Evolutionary conservation across 106 monocot genomes (phyloP).

Genomic region (Dendrobium nobile): DNA sequence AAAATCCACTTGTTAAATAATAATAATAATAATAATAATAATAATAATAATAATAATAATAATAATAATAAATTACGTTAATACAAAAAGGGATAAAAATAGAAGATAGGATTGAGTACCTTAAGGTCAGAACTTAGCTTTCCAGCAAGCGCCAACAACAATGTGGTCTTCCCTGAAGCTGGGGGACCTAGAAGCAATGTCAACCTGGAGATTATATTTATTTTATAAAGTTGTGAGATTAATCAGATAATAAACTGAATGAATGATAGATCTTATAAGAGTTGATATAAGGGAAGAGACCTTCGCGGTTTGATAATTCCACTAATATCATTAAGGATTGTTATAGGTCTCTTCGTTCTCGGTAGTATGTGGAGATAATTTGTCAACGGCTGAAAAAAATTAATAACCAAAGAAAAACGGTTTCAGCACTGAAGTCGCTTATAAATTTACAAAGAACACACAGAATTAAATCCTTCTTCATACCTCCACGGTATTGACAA

Average conservation of each 20-base stretch:
- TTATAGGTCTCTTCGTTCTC: slow-evolving; percentile 35
- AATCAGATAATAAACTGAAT: not conserved
- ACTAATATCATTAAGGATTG: slow-evolving; percentile 40
- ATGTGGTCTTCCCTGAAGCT: slow-evolving; percentile 54
- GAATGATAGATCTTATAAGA: not conserved
- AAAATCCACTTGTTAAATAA: not conserved
- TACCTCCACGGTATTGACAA: slow-evolving; percentile 45
- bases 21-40: too few relatives aligned
- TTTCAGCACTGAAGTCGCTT: not conserved
- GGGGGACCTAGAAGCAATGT: slow-evolving; percentile 65
- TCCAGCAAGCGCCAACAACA: slow-evolving; percentile 56
- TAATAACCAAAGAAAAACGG: not conserved
- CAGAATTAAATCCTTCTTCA: not conserved
- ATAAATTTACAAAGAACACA: not conserved
- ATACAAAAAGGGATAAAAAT: not conserved
- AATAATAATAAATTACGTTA: not conserved
- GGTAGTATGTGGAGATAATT: slow-evolving; percentile 38
- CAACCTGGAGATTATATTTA: slow-evolving; percentile 31
- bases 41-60: too few relatives aligned
- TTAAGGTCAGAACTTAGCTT: slow-evolving; percentile 42
- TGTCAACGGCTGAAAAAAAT: slow-evolving; percentile 17
- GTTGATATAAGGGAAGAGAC: slow-evolving; percentile 6
- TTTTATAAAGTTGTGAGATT: not conserved
- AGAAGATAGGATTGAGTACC: slow-evolving; percentile 13
- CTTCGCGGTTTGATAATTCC: slow-evolving; percentile 59